Conservation (phyloP, 495 filamentous ascomycete genomes). For the Penicillium antarcticum region DNA sequence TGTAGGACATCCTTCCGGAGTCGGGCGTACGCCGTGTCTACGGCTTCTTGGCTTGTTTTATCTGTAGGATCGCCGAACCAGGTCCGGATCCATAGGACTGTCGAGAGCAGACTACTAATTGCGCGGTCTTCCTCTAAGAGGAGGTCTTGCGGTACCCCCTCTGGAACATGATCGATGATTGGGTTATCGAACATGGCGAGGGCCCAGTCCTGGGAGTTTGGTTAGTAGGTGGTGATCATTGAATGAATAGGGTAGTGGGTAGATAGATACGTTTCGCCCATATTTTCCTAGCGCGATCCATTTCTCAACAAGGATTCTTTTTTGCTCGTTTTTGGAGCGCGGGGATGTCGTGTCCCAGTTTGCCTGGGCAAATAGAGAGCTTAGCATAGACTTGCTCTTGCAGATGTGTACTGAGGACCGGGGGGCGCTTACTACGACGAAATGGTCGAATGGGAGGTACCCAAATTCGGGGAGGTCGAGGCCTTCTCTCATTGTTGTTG, state of each 20-base stretch:
- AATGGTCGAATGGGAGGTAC: neutral
- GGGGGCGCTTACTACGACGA: neutral
- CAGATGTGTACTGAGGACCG: neutral
- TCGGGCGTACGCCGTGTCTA: conserved; percentile 4
- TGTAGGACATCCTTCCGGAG: neutral
- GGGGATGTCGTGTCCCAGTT: neutral
- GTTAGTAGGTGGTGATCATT: neutral
- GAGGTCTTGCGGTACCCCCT: neutral
- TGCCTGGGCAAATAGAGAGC: neutral
- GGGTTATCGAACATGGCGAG: neutral
- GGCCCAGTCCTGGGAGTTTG: neutral
- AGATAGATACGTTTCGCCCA: neutral
- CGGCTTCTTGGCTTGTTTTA: conserved; percentile 2
- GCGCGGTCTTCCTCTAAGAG: conserved; percentile 6
- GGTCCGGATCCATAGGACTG: conserved; percentile 10
- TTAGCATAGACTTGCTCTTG: neutral
- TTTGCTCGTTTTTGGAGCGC: neutral
- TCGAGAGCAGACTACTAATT: neutral
- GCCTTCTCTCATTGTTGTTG: neutral
- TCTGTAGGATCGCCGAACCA: conserved; percentile 9
- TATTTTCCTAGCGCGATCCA: conserved; percentile 1
- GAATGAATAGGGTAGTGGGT: neutral
- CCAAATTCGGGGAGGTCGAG: neutral
- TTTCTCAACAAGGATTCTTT: neutral
- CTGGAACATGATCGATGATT: neutral